Conservation (phyloP, 176 grass and related monocot species). For the Oryza glumipatula region DNA sequence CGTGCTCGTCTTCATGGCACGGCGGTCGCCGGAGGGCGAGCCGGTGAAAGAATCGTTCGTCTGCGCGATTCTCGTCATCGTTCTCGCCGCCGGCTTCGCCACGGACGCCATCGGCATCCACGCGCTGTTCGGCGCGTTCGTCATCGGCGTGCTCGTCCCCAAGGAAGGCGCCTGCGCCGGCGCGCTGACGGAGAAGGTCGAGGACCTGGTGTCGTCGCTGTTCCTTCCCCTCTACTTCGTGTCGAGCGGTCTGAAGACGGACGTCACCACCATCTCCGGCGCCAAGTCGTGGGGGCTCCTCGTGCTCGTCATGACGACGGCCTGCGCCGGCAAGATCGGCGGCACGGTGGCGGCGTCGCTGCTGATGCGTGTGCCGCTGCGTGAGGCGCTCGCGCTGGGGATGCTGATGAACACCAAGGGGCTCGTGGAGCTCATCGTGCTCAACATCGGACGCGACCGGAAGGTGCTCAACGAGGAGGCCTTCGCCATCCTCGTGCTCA, state of each 20-base stretch:
- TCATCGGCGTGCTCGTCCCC: conserved; percentile 60
- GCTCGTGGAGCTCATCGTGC: conserved; percentile 66
- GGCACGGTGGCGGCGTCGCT: conserved; percentile 42
- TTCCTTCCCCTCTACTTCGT: conserved; percentile 78
- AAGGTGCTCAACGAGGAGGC: conserved; percentile 67
- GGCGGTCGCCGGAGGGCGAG: conserved; percentile 53
- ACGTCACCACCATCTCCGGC: conserved; percentile 55
- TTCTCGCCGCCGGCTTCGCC: conserved; percentile 53
- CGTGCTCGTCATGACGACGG: conserved; percentile 50
- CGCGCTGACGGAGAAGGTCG: conserved; percentile 65
- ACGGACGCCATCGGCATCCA: conserved; percentile 75
- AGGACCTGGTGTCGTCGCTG: conserved; percentile 61
- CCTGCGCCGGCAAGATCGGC: conserved; percentile 63
- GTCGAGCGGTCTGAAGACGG: conserved; percentile 68
- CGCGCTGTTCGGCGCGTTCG: conserved; percentile 73
- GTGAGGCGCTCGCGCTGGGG: conserved; percentile 55
- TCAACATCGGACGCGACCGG: conserved; percentile 65
- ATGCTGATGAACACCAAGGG: conserved; percentile 78
- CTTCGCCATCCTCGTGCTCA: conserved; percentile 65
- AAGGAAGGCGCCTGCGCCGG: conserved; percentile 61
- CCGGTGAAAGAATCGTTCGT: conserved; percentile 58
- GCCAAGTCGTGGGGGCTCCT: conserved; percentile 62
- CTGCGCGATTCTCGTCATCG: conserved; percentile 39
- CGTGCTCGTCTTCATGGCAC: conserved; percentile 46
- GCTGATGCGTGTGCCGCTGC: conserved; percentile 29